Base-by-base conservation (phyloP, 345 rosid species). In the Reutealis trisperma region DNA sequence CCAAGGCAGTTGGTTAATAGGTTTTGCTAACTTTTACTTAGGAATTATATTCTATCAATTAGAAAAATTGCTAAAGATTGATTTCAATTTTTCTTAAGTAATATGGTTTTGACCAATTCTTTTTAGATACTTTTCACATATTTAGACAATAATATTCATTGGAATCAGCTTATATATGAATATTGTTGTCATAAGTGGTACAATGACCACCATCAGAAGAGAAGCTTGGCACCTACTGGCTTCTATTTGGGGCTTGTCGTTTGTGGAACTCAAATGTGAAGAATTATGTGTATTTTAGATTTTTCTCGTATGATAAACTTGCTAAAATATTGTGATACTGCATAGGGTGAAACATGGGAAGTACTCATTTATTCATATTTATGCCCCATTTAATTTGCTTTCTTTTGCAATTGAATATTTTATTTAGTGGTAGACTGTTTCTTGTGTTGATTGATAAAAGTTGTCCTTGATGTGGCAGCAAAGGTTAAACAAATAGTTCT, bases 391-490 rank as follows among this genome's bases (percentile, higher is more conserved):
- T 30, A 14, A 63, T 30, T 63, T 27, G 18, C 57, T 71, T 47
- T 47, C 8, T 19, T 57, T 3, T 37, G 24, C 49, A 51, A 2
- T 61, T 69, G 12, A 22, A 49, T 51, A 8, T 49, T 49, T 14
- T 69, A 25, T 51, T 37, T 15, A 18, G n/a, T 69, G 72, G 60
- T 24, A 60, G 32, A 30, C 9, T 13, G 21, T 71, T 54, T 83
- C 51, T 72, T 82, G 27, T 73, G 73, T 83, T 74, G 41, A 80
- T 92, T 92, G 98, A 85, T 88, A 75, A 78, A 84, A 80, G 88
- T 93, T 80, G 91, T 93, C 76, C 96, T 95, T 79, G 94, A 90
- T 80, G 83, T 92, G 82, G 97, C 96, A 15, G 85, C 81, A 79
- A 93, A 88, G 85, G 85, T 90, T 87, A 89, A 89, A 79, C 97